A percentile compares a stretch with the other conserved stretches of the same genome.
These are phyloP conservation scores for Platanthera guangdongensis DNA, from an alignment of 106 monocot species.

Conservation along the genomic window DNA sequence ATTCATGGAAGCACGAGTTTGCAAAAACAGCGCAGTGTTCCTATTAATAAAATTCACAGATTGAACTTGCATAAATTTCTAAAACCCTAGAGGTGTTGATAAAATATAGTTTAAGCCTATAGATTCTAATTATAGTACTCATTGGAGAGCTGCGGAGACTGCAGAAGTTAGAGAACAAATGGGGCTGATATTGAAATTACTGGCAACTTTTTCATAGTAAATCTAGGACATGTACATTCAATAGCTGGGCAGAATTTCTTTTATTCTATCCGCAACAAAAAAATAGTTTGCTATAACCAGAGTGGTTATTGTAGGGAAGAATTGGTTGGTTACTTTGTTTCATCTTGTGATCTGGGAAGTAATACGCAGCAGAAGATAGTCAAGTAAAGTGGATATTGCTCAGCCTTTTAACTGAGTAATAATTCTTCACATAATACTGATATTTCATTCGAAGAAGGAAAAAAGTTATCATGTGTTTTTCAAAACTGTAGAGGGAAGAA, in stretches of 20 bases:
- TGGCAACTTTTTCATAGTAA: constrained; percentile 11
- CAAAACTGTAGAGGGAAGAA: too few relatives aligned
- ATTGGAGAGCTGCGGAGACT: constrained; percentile 4
- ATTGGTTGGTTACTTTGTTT: constrained; percentile 7
- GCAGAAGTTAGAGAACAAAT: not conserved
- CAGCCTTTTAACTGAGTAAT: constrained; percentile 12
- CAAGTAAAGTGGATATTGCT: constrained; percentile 13
- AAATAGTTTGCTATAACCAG: constrained; percentile 11
- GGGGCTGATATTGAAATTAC: not conserved
- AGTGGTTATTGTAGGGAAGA: constrained; percentile 4
- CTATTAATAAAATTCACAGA: too few relatives aligned
- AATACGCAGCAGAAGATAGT: constrained; percentile 14
- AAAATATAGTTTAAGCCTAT: not conserved
- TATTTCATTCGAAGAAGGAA: constrained; percentile 6
- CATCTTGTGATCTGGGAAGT: constrained; percentile 1
- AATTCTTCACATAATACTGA: not conserved
- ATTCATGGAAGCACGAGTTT: too few relatives aligned
- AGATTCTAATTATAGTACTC: not conserved
- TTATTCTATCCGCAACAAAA: constrained; percentile 23
- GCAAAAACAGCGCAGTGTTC: too few relatives aligned
- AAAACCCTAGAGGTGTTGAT: too few relatives aligned
- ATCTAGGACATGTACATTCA: constrained; percentile 10
- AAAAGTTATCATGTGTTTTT: too few relatives aligned
- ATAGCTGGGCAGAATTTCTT: constrained; percentile 9
- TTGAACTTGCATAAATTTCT: too few relatives aligned